Evolutionary conservation across 2,329 filamentous ascomycete genomes (phyloP), one percentile per base, ranked within the genome.

Genomic region (Stagonosporopsis rhizophila): DNA sequence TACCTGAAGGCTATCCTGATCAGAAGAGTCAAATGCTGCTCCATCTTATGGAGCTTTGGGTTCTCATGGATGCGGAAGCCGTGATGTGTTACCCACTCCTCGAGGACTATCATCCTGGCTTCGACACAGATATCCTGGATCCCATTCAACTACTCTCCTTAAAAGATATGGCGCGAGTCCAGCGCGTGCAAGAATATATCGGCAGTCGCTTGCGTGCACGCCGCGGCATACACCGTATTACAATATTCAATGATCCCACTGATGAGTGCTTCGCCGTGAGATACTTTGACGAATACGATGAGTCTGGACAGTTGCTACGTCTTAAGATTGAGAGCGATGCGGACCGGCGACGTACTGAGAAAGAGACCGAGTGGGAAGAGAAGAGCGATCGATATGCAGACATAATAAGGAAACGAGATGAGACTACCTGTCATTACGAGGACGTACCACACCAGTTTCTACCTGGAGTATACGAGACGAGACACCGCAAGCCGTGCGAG

Each of bases 21-120:
- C 78, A 82, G 22, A 81, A 79, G 60, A 86, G 85, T 25, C 54
- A 72, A 0, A 79, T 83, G 62, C 69, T 89, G 0, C 75, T 90
- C 1, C 79, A 75, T 7, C 39, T 85, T 0, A 80, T 89, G 65
- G 81, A 85, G 45, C 60, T 87, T 0, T 90, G 87, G 87, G 67
- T 82, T 3, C 63, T 68, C 1, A 79, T 89, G 68, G 88, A 90
- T 58, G 63, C 74, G 11, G 70, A 66, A n/a, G 81, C 82, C 0
- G 70, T 77, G 0, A 11, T 40, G 0, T 57, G 59, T 0, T 84
- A 77, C 42, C 80, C 81, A 0, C 67, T 88, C 0, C 70, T 90
- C 0, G 27, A 44, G 0, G 72, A 83, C 0, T 87, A 82, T 48
- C 76, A 82, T 12, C 83, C 86, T 0, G 74, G 77, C 0, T 83